A percentile compares a stretch with the other conserved stretches of the same genome.
Conservation (phyloP, 129 eudicot genomes). For the Heracleum sosnowskyi region DNA sequence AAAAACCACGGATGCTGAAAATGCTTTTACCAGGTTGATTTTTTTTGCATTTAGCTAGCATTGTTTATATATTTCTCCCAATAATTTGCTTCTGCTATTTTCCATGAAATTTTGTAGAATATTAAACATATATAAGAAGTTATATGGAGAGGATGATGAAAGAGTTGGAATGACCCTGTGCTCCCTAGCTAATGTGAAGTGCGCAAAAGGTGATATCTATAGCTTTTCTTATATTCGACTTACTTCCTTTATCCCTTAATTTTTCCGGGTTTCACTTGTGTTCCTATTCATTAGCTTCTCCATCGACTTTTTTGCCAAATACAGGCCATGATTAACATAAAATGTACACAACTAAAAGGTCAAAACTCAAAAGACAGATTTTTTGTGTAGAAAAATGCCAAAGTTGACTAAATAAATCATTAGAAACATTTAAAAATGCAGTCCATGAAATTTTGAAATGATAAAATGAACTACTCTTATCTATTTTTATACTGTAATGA, state of each 20-base stretch:
- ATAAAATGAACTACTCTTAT: background rate
- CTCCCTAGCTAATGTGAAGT: slow-evolving; percentile 75
- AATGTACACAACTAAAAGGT: background rate
- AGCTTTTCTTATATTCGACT: background rate
- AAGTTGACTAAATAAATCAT: background rate
- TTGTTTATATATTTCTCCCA: background rate
- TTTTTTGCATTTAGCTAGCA: slow-evolving; percentile 12
- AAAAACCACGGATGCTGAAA: slow-evolving; percentile 64
- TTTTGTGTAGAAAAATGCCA: no score
- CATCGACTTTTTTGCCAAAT: background rate
- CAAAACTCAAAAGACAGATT: background rate
- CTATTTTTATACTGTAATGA: background rate
- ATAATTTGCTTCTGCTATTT: slow-evolving; percentile 15
- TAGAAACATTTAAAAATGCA: background rate
- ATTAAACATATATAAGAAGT: slow-evolving; percentile 38
- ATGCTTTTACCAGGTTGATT: slow-evolving; percentile 45
- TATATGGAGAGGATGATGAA: slow-evolving; percentile 66
- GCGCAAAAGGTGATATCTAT: slow-evolving; percentile 57
- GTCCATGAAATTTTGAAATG: background rate
- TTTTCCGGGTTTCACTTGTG: background rate
- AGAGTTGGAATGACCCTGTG: slow-evolving; percentile 81
- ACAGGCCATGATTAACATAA: background rate
- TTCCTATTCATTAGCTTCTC: background rate
- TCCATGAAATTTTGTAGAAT: slow-evolving; percentile 36
- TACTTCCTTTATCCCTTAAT: background rate